Base-by-base conservation (phyloP, 2,329 filamentous ascomycete genomes). In the Neospermospora avenae region DNA sequence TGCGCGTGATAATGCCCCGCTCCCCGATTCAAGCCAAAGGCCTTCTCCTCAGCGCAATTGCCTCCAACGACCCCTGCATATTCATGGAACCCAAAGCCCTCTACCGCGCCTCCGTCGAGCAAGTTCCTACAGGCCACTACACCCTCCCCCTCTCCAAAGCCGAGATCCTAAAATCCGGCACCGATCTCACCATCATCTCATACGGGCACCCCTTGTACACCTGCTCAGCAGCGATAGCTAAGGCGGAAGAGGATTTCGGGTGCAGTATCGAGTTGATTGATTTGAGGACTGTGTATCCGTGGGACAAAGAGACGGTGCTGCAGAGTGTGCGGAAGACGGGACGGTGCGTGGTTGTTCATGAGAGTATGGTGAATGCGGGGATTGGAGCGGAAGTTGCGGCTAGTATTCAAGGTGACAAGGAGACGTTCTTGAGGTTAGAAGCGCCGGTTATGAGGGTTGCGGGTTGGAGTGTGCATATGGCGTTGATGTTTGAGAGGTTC, bases 21-120 rank as follows among this genome's bases (percentile, higher is more conserved):
- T 88, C 86, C 0, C 88, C 88, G 0, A 77, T 83, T 3, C 88
- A 90, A 73, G 88, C 87, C 0, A 91, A 90, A 68, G 88, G 88
- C 7, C 77, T 91, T 1, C 76, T 90, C 8, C 77, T 89, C 2
- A 79, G 84, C 3, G 77, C 82, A 1, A 85, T 89, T 34, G 81
- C 85, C 55, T 80, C 78, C 69, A 83, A 84, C 41, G 87, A 91
- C 70, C 88, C 88, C 0, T 86, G 90, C 56, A 78, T 91, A 41
- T 90, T 90, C 73, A 84, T 90, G 85, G 88, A 91, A 68, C 88
- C 88, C 1, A 91, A 91, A 73, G 84, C 87, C 25, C 75, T 91
- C 3, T 91, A 91, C 70, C 84, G 88, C 28, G 87, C 88, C 1
- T 85, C 87, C 0, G 85, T 89, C 20, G 88, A 91, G 68, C 85